These are phyloP conservation scores for Hyaloscypha variabilis DNA, from an alignment of 495 filamentous ascomycete genomes.

Conservation along the genomic window DNA sequence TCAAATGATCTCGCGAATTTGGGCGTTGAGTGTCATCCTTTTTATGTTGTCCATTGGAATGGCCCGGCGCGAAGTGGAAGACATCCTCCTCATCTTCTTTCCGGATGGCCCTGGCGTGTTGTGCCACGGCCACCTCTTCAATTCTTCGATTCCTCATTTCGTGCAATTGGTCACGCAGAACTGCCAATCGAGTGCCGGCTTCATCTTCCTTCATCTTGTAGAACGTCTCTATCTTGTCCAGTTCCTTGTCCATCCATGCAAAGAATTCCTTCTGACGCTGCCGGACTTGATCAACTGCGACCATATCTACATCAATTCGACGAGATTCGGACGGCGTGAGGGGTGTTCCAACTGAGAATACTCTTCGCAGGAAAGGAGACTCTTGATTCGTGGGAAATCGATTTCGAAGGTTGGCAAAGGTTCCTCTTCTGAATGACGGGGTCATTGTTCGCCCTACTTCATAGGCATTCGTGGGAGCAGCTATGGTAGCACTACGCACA, in stretches of 20 bases:
- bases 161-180: slow-evolving; percentile 79
- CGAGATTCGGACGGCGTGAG: slow-evolving; percentile 37
- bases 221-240: slow-evolving; percentile 85
- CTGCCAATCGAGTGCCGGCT: slow-evolving; percentile 66
- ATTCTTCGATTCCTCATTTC: slow-evolving; percentile 82
- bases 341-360: slow-evolving; percentile 42
- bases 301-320: slow-evolving; percentile 49
- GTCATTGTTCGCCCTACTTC: slow-evolving; percentile 42
- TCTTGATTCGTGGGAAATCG: slow-evolving; percentile 33
- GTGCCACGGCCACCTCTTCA: slow-evolving; percentile 62
- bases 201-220: slow-evolving; percentile 83
- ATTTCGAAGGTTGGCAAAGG: slow-evolving; percentile 34
- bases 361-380: slow-evolving; percentile 38
- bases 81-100: slow-evolving; percentile 16
- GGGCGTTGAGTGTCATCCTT: slow-evolving; percentile 21
- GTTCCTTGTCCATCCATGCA: slow-evolving; percentile 71
- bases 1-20: slow-evolving; percentile 23
- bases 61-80: slow-evolving; percentile 4
- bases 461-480: slow-evolving; percentile 38
- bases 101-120: slow-evolving; percentile 27
- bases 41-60: slow-evolving; percentile 16
- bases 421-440: slow-evolving; percentile 31
- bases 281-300: slow-evolving; percentile 47
- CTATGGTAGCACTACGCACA: slow-evolving; percentile 21
- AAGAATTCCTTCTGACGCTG: slow-evolving; percentile 76